phyloP scores from a whole-genome alignment of 164 flowering plant genomes.

The Stephania yunnanensis region DNA sequence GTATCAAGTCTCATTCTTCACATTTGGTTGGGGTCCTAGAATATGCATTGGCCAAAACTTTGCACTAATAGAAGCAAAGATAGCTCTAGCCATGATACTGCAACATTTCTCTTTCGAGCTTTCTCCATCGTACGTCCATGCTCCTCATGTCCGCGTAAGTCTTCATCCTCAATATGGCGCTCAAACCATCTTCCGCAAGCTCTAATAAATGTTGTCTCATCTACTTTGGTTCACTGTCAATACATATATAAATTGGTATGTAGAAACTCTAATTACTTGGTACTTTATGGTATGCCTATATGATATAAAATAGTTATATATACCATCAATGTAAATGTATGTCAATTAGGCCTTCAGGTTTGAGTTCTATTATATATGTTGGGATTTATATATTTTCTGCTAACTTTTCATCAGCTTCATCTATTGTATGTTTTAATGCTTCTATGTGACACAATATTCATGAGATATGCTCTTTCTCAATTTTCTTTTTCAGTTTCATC shows the following conservation, averaged over 20 bases:
- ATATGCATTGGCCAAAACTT: background rate
- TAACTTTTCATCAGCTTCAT: too few relatives aligned
- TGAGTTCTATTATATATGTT: too few relatives aligned
- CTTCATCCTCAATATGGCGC: background rate
- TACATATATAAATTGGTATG: too few relatives aligned
- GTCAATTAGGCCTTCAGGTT: too few relatives aligned
- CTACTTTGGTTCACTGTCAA: too few relatives aligned
- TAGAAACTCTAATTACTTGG: too few relatives aligned
- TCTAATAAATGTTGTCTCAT: background rate
- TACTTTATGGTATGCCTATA: background rate
- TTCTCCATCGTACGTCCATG: background rate
- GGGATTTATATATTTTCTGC: too few relatives aligned
- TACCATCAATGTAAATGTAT: background rate
- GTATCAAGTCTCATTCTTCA: background rate
- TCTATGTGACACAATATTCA: too few relatives aligned
- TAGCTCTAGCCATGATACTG: background rate
- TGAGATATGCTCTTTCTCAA: too few relatives aligned
- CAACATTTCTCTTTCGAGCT: slow-evolving; percentile 1
- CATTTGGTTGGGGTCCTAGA: background rate
- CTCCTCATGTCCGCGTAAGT: background rate
- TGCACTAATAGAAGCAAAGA: background rate
- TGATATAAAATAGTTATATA: too few relatives aligned
- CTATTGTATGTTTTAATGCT: too few relatives aligned
- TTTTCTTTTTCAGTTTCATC: too few relatives aligned
- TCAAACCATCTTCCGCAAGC: background rate